Evolutionary conservation across 2,329 filamentous ascomycete genomes (phyloP).

Genomic region (Onygenales sp.): DNA sequence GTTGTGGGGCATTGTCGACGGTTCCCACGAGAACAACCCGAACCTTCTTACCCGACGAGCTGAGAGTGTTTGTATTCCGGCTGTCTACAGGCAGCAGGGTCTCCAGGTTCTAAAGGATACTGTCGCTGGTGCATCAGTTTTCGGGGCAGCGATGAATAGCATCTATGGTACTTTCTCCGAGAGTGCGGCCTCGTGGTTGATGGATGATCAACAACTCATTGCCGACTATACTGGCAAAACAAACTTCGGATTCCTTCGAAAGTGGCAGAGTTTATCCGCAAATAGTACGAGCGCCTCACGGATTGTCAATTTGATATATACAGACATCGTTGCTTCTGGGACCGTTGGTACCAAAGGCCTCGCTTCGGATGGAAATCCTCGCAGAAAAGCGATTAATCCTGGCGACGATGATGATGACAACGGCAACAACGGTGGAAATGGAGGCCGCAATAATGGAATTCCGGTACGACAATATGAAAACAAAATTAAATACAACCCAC

Average conservation of each 20-base stretch:
- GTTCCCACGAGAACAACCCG: background rate
- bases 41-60: background rate
- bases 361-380: background rate
- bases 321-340: constrained; percentile 27
- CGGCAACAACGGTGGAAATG: background rate
- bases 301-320: constrained; percentile 33
- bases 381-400: background rate
- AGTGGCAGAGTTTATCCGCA: background rate
- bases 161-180: background rate
- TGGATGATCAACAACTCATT: background rate
- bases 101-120: background rate
- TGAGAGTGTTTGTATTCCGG: background rate
- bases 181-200: background rate
- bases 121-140: background rate
- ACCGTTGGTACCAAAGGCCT: constrained; percentile 24
- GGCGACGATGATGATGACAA: background rate
- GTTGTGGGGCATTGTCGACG: constrained; percentile 24
- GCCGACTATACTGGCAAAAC: background rate
- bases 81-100: background rate
- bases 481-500: constrained; percentile 19
- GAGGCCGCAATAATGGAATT: background rate
- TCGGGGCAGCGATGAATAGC: too few species aligned
- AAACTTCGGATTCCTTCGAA: background rate
- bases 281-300: constrained; percentile 12
- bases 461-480: constrained; percentile 11